These are phyloP conservation scores for Nyssa sinensis DNA, from an alignment of 148 eudicot genomes.

Conservation along the genomic window DNA sequence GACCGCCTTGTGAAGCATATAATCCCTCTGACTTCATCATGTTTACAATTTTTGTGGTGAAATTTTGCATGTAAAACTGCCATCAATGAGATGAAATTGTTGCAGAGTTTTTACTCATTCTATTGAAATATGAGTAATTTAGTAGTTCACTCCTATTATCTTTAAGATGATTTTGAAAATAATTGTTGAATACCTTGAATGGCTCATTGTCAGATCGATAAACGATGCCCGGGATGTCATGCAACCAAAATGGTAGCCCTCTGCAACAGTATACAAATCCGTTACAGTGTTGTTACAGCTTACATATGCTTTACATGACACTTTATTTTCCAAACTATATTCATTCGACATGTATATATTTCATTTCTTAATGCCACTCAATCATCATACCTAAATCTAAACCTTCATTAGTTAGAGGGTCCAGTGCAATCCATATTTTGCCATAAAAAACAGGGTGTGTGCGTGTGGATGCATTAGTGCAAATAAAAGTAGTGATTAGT, in stretches of 20 bases:
- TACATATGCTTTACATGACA: not conserved
- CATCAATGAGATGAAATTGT: not conserved
- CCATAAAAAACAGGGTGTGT: not conserved
- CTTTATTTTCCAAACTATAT: not conserved
- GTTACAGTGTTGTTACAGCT: not conserved
- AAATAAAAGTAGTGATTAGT: not conserved
- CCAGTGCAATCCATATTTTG: too few species aligned
- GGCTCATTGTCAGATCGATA: conserved; percentile 50
- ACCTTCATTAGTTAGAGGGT: too few species aligned
- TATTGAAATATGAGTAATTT: not conserved
- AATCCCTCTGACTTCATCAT: conserved; percentile 70
- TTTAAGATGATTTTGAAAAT: not conserved
- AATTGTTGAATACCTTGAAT: conserved; percentile 57
- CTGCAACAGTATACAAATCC: conserved; percentile 22
- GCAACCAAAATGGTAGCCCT: conserved; percentile 57
- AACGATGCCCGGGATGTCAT: conserved; percentile 41
- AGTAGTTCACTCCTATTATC: too few species aligned
- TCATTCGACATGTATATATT: not conserved
- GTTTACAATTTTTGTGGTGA: conserved; percentile 62
- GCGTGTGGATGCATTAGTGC: not conserved
- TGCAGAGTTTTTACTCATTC: not conserved
- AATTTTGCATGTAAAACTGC: conserved; percentile 67
- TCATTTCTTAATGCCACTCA: too few species aligned
- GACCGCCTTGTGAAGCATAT: conserved; percentile 88
- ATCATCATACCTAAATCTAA: too few species aligned